A percentile compares a stretch with the other conserved stretches of the same genome.
Evolutionary conservation across 208 protist genomes (phyloP).

Genomic region (Entamoeba histolytica): DNA sequence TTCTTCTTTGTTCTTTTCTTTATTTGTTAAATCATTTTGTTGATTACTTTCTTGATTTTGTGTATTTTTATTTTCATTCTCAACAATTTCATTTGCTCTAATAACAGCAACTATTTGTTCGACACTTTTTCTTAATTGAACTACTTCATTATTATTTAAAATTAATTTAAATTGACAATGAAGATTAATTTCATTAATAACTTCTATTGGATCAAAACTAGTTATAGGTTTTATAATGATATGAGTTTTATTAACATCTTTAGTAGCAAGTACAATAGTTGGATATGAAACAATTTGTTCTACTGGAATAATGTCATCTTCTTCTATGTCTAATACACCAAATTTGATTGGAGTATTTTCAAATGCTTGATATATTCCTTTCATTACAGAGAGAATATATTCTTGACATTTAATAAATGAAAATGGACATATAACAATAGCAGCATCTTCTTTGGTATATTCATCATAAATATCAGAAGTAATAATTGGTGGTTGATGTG

Average conservation of each 20-base stretch:
- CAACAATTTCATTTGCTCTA: too few species aligned
- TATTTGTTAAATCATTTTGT: too few species aligned
- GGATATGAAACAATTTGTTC: not conserved
- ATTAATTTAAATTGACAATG: not conserved
- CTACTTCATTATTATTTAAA: not conserved
- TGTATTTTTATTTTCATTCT: too few species aligned
- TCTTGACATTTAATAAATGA: not conserved
- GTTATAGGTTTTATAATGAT: not conserved
- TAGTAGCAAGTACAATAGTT: not conserved
- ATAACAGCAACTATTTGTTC: too few species aligned
- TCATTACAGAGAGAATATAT: not conserved
- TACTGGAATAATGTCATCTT: not conserved
- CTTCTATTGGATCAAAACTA: not conserved
- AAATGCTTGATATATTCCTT: not conserved
- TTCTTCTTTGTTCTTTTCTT: too few species aligned
- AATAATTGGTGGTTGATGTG: not conserved
- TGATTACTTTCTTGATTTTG: too few species aligned
- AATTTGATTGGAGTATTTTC: not conserved
- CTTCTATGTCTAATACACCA: not conserved
- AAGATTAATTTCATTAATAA: not conserved
- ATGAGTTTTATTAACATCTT: not conserved
- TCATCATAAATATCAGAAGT: not conserved
- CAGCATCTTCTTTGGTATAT: not conserved
- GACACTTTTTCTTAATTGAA: too few species aligned
- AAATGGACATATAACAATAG: not conserved